phyloP scores from a whole-genome alignment of 306 rosid genomes.

The Castanospermum australe region DNA sequence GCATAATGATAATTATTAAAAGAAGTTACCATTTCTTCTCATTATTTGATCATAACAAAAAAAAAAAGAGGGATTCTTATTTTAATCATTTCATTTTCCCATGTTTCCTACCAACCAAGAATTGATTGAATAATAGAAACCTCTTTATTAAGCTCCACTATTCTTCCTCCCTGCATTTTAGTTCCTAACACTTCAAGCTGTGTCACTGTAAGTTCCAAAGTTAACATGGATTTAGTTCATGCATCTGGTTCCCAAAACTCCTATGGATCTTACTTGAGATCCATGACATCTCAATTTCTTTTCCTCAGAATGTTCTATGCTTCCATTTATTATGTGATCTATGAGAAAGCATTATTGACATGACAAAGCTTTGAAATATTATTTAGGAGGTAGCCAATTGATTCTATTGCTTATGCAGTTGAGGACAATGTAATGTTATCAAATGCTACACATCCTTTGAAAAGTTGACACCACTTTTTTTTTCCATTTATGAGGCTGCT shows the following conservation, averaged over 20 bases:
- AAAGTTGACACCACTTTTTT: not conserved
- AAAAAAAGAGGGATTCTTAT: not conserved
- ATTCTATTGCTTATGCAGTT: not conserved
- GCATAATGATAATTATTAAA: not conserved
- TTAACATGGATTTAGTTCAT: not conserved
- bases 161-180: not conserved
- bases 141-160: not conserved
- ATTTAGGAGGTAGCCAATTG: not conserved
- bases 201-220: not conserved
- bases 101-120: not conserved
- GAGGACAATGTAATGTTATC: not conserved
- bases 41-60: not conserved
- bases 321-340: not conserved
- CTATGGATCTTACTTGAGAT: not conserved
- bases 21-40: not conserved
- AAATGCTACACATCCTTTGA: not conserved
- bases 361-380: not conserved
- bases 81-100: not conserved
- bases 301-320: not conserved
- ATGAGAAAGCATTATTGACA: not conserved
- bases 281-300: not conserved
- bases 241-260: not conserved
- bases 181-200: not conserved
- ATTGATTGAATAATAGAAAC: not conserved
- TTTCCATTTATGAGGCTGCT: not conserved